Base-by-base conservation (phyloP, 2,329 filamentous ascomycete species). In the Aspergillus fischeri region DNA sequence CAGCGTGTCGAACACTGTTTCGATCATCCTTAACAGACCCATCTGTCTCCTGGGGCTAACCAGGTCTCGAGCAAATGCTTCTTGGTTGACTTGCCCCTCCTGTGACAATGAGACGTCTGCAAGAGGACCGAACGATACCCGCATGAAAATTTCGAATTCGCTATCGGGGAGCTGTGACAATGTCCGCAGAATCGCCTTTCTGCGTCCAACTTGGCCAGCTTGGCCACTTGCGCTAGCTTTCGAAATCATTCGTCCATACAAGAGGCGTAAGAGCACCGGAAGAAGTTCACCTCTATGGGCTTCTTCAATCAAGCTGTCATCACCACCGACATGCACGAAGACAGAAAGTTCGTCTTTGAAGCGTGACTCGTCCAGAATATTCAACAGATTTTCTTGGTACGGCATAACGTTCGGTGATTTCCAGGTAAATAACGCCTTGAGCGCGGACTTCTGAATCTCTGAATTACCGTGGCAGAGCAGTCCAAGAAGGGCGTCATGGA, bases 281-380 rank as follows among this genome's bases (percentile, higher is more conserved):
- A 97, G 90, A 38, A 97, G 75, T 49, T 86, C 83, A 3, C 78
- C 68, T 8, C 89, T 85, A 68, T 99, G 91, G 52, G 88, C 84
- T 6, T 86, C 78, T 63, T 87, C 86, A 62, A 97, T 88, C 54
- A 87, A 76, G 56, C 86, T 86, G 59, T 83, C 79, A 42, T 85
- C 78, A 25, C 77, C 69, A 20, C 90, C 87, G 17, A 88, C 84
- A 67, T 91, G 88, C 53, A 99, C 83, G 62, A 99, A 89, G 4
- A 94, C 86, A 0, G 91, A 88, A n/a, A 99, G 82, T 70, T 97
- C 93, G 67, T 97, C 94, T 68, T 92, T 91, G 76, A 97, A 96
- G 51, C 90, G 85, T 25, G 90, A 87, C 61, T 97, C 94, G 63
- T 99, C 94, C 8, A 97, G 83, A 1, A 99, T 80, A 65, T 91